phyloP scores from a whole-genome alignment of 2,329 filamentous ascomycete genomes.

The Fusarium hostae region DNA sequence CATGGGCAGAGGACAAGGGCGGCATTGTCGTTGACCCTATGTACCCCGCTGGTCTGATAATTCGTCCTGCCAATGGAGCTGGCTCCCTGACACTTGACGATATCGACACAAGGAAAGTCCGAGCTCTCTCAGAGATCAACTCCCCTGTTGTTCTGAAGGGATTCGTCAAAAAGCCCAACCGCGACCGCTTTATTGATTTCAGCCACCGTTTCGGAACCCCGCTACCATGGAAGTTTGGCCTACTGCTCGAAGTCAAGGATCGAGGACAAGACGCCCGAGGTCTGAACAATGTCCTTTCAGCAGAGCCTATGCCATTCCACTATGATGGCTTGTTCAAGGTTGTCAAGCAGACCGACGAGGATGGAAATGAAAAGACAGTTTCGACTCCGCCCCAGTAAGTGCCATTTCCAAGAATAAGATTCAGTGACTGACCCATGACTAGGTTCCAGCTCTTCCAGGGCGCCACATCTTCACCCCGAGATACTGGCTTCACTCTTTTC shows the following conservation, averaged over 20 bases:
- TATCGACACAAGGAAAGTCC: constrained; percentile 57
- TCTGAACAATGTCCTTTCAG: constrained; percentile 64
- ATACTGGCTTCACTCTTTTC: constrained; percentile 66
- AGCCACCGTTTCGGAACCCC: constrained; percentile 60
- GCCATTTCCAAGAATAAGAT: accelerated
- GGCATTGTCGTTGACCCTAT: constrained; percentile 57
- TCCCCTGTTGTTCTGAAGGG: constrained; percentile 65
- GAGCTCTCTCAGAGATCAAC: constrained; percentile 58
- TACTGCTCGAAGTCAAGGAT: constrained; percentile 63
- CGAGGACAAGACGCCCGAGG: constrained; percentile 55
- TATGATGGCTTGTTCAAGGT: constrained; percentile 68
- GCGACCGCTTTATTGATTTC: constrained; percentile 58
- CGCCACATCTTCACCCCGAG: constrained; percentile 57
- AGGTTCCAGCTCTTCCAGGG: constrained; percentile 65
- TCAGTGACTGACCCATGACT: neutral
- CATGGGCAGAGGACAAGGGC: constrained; percentile 53
- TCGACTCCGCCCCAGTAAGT: constrained; percentile 57
- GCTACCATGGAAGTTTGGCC: constrained; percentile 63
- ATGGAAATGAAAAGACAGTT: constrained; percentile 54
- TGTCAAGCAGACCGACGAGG: constrained; percentile 50
- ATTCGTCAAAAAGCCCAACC: constrained; percentile 59
- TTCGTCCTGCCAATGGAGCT: constrained; percentile 51
- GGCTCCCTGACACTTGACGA: constrained; percentile 53
- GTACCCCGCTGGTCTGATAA: constrained; percentile 58
- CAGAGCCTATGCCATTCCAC: constrained; percentile 68